Percentiles rank a stretch among this genome's conserved stretches.
Evolutionary conservation across 169 alveolate genomes (phyloP).

Genomic region (Plasmodium blacklocki): DNA sequence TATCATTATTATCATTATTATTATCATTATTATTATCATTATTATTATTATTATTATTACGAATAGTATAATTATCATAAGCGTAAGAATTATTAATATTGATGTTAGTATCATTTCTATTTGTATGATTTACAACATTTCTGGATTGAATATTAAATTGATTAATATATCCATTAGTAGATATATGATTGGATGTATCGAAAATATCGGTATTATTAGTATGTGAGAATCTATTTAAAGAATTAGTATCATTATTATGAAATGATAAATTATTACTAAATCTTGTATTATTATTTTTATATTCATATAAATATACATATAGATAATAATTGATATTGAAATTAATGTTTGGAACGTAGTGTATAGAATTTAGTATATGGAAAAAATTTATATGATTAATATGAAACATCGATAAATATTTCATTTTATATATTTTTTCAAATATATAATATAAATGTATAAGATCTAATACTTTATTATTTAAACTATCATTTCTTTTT

Average conservation of each 20-base stretch:
- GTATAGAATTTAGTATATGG: conserved; percentile 50
- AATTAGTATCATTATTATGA: conserved; percentile 12
- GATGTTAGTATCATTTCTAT: neutral
- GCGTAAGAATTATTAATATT: neutral
- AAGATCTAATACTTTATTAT: conserved; percentile 35
- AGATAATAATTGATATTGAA: conserved; percentile 53
- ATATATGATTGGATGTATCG: conserved; percentile 8
- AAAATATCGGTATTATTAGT: conserved; percentile 19
- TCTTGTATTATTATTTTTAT: conserved; percentile 24
- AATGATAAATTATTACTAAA: conserved; percentile 13
- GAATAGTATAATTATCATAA: neutral
- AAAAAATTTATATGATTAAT: conserved; percentile 33
- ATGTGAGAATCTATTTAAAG: conserved; percentile 28
- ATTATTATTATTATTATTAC: neutral
- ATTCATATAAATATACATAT: conserved; percentile 64
- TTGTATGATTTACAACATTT: neutral
- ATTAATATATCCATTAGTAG: neutral
- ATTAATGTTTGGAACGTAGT: conserved; percentile 61
- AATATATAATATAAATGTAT: conserved; percentile 71
- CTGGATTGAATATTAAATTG: neutral
- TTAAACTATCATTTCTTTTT: conserved; percentile 30
- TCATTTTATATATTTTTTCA: conserved; percentile 74
- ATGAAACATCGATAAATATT: conserved; percentile 57
- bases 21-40: neutral
- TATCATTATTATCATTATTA: neutral